Percentiles rank a stretch among this genome's conserved stretches.
These are phyloP conservation scores for Musa beccarii DNA, from an alignment of 176 grass and related monocot species.

Conservation along the genomic window DNA sequence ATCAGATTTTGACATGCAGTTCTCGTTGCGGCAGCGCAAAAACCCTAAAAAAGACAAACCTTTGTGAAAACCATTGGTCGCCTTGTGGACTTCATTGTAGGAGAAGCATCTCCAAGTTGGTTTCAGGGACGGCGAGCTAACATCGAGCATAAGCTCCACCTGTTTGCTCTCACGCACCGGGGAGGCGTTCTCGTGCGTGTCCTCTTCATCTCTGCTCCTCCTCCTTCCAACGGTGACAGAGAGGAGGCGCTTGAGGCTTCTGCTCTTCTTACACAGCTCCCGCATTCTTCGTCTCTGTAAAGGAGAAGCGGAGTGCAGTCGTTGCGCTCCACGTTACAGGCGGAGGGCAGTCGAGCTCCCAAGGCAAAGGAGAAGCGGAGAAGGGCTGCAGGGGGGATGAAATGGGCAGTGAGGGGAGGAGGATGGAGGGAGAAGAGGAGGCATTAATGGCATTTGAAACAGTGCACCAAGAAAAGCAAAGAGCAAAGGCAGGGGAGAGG, in stretches of 20 bases:
- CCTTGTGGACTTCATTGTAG: conserved; percentile 10
- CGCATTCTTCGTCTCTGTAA: conserved; percentile 7
- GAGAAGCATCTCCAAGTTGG: conserved; percentile 18
- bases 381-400: not conserved
- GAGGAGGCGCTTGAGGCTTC: conserved; percentile 7
- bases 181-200: not conserved
- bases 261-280: not conserved
- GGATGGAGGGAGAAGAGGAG: not conserved
- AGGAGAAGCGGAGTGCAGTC: not conserved
- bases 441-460: not conserved
- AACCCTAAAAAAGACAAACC: not conserved
- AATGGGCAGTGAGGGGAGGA: not conserved
- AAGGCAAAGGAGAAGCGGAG: not conserved
- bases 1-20: not conserved
- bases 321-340: not conserved
- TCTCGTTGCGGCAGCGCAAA: not conserved
- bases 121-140: not conserved
- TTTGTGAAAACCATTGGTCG: conserved; percentile 16
- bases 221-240: not conserved
- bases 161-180: not conserved
- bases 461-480: not conserved
- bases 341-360: not conserved
- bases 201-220: not conserved
- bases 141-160: not conserved
- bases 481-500: not conserved